A percentile compares a stretch with the other conserved stretches of the same genome.
Conservation (phyloP, 495 filamentous ascomycete species). For the Penicillium pulvis region DNA sequence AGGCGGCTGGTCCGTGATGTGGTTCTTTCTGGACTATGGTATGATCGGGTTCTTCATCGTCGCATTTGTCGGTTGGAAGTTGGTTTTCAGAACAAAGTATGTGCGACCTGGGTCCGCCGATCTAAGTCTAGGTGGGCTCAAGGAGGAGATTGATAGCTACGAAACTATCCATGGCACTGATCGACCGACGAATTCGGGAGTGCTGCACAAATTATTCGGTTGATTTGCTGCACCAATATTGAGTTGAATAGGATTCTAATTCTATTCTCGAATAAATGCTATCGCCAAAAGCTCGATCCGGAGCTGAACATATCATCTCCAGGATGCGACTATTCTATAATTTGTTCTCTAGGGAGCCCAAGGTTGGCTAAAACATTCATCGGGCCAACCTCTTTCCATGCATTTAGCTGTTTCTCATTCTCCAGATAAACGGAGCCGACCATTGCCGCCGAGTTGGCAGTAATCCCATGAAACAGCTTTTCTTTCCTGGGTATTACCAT, state of each 20-base stretch:
- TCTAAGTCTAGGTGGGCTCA: slow-evolving; percentile 51
- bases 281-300: no score
- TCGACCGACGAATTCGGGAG: background rate
- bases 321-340: background rate
- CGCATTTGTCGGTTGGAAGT: slow-evolving; percentile 56
- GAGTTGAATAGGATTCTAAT: no score
- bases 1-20: slow-evolving; percentile 40
- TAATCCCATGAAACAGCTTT: slow-evolving; percentile 24
- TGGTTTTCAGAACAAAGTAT: slow-evolving; percentile 52
- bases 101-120: slow-evolving; percentile 51
- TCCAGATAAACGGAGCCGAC: slow-evolving; percentile 40
- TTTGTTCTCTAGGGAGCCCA: slow-evolving; percentile 17
- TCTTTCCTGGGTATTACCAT: slow-evolving; percentile 38
- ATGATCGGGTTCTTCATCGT: slow-evolving; percentile 54
- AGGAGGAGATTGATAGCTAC: slow-evolving; percentile 27
- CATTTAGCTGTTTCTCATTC: slow-evolving; percentile 29
- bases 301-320: no score
- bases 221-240: background rate
- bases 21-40: slow-evolving; percentile 61
- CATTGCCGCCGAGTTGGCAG: slow-evolving; percentile 42
- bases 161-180: slow-evolving; percentile 13
- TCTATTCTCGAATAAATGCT: no score
- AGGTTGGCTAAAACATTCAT: slow-evolving; percentile 24
- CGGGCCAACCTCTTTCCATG: slow-evolving; percentile 33
- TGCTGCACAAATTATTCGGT: background rate